Evolutionary conservation across 345 rosid genomes (phyloP), one percentile per base, ranked within the genome.

Genomic region (Arabidopsis suecica): DNA sequence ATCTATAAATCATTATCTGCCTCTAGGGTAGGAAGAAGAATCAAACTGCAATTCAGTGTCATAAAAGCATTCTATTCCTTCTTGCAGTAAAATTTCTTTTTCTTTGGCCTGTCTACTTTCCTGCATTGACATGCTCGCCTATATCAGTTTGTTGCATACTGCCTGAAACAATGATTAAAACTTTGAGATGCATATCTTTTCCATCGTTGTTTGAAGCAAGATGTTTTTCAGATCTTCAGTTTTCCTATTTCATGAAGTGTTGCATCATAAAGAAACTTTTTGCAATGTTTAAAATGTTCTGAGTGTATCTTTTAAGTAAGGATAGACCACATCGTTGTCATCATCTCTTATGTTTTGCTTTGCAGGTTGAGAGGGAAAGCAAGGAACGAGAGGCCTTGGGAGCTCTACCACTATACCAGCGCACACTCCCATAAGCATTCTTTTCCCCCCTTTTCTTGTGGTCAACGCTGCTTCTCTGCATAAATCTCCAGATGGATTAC

Each of bases 371-470:
- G 84, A 88, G 71, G 80, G 99, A 95, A 83, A 82, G 74, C 0
- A 88, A 83, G 49, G 99, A 92, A 74, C 94, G 97, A 22, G 94
- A 89, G 72, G 90, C 96, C 62, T 82, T 95, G 83, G 99, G 93
- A 71, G 99, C 99, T 68, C 76, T 90, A 83, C 99, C 98, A 48
- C 86, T 93, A 62, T 93, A 89, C 60, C 91, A 92, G 80, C 97
- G 97, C 76, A 83, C 93, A 2, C 48, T 92, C 65, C 97, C 99
- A 18, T 92, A 40, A 89, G 79, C 74, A 74, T 33, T 3, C 1
- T 28, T 28, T 44, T 70, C 0, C 30, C 32, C 9, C 38, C 14
- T 6, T 4, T 48, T 69, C 41, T 62, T 61, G 51, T 69, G 59
- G 8, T 44, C 23, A 53, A 22, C 34, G 20, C 47, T 56, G 36